Evolutionary conservation across 768 basidiomycete genomes (phyloP), one percentile per base, ranked within the genome.

Genomic region (Sporobolomyces roseus): DNA sequence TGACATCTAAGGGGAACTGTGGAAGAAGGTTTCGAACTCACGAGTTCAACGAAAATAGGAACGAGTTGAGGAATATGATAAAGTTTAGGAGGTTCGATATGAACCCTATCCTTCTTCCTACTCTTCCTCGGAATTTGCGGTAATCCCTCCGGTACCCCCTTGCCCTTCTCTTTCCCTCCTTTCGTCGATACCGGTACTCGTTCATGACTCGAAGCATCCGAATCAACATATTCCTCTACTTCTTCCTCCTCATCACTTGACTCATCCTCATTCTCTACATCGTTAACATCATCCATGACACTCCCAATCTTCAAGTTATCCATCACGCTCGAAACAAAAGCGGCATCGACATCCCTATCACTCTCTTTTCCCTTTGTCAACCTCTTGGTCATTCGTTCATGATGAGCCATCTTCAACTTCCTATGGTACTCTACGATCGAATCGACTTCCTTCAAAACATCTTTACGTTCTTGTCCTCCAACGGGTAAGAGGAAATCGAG

Each of bases 401-500:
- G 96, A 76, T 96, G 88, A 14, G 90, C 83, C 32, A 97, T 82
- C 81, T 99, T 99, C 67, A 93, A 84, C 77, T 88, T 87, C 80
- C 97, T 96, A 79, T 99, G 94, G 77, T 98, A 93, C 52, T 87
- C 81, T 19, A 92, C 88, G 59, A 98, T 85, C 65, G 85, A 84
- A 79, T 99, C 96, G 6, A 98, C 85, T 77, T 99, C 96, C 49
- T 82, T 80, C 72, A 98, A 80, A 71, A 98, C 86, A 23, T 82
- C 84, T 33, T 80, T 77, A n/a, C 94, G 86, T 67, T 90, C 91
- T 58, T 84, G 78, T 16, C 88, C 90, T 2, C 83, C 84, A 70
- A 92, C 87, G 17, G 96, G 96, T 8, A 98, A 83, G 35, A 98
- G 80, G 76, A 88, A 90, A 75, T 99, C 96, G 54, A 99, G 85